Base-by-base conservation (phyloP, 2,329 filamentous ascomycete species). In the Didymella lethalis region DNA sequence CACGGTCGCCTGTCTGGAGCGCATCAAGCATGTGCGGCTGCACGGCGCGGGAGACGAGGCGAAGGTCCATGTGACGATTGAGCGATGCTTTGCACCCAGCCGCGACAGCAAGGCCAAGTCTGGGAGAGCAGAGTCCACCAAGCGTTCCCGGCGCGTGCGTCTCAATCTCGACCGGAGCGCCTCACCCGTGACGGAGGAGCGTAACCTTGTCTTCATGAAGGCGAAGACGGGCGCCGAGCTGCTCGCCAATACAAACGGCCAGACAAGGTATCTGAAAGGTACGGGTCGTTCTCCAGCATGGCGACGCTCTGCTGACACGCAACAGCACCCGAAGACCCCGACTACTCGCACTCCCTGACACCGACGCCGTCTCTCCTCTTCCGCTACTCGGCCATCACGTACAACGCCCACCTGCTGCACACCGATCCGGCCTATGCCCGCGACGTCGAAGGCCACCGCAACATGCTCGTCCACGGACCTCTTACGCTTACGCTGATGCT, bases 331-430 rank as follows among this genome's bases (percentile, higher is more conserved):
- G 69, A 77, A 2, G 59, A 77, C n/a, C 81, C 87, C 0, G 80
- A 84, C 46, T 86, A 87, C 66, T 80, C 79, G 18, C 82, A 90
- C 66, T 79, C 80, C 0, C 78, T 97, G 25, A 84, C 79, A 0
- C 92, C 93, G 0, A 88, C 88, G 2, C 82, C 85, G 2, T 81
- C 85, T 4, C 85, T 97, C 4, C 86, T 99, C 53, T 97, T 96
- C 79, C 88, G 93, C 58, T 98, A 94, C 81, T 95, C 90, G 20
- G 93, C 93, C 18, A 64, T 85, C 32, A 94, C 91, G 2, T 93
- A 92, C 81, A 99, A 99, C 77, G 92, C 92, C 1, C 95, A 99
- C 77, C 83, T 85, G 16, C 97, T 99, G 67, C 95, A 99, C 78
- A 83, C 96, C 23, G 91, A 97, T 75, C 84, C 83, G 1, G 72